These are phyloP conservation scores for Aspergillus pseudotamarii DNA, from an alignment of 2,329 filamentous ascomycete species.

Conservation along the genomic window DNA sequence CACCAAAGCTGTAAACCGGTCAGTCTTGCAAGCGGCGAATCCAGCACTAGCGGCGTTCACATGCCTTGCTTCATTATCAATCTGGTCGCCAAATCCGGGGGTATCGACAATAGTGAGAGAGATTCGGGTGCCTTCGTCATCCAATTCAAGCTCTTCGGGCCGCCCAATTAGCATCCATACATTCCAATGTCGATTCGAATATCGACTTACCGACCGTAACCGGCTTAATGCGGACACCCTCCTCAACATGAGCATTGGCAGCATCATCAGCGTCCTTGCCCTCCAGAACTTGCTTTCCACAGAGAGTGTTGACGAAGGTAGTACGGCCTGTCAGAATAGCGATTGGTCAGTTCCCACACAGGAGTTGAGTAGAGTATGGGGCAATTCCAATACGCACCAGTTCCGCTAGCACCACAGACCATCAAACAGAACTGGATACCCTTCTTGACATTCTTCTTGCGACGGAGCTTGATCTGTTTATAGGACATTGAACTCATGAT, in stretches of 20 bases:
- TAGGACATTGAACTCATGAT: conserved; percentile 17
- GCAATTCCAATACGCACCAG: conserved; percentile 65
- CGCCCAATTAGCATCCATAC: conserved; percentile 32
- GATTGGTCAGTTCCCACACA: conserved; percentile 16
- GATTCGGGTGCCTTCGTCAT: conserved; percentile 97
- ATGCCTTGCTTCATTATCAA: conserved; percentile 97
- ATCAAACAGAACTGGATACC: conserved; percentile 99
- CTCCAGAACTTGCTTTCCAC: conserved; percentile 86
- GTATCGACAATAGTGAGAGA: conserved; percentile 98
- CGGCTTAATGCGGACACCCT: conserved; percentile 97
- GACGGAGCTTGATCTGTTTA: conserved; percentile 85
- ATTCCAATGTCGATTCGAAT: conserved; percentile 6
- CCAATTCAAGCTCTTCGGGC: conserved; percentile 79
- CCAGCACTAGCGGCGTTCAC: conserved; percentile 25
- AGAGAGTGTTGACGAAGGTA: conserved; percentile 99
- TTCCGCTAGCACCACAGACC: conserved; percentile 98
- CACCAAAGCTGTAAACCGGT: conserved; percentile 71
- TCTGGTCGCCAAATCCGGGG: conserved; percentile 96
- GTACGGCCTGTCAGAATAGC: conserved; percentile 70
- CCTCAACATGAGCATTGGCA: conserved; percentile 84
- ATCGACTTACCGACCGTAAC: conserved; percentile 84
- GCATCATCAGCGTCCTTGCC: conserved; percentile 95
- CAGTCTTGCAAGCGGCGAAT: conserved; percentile 19
- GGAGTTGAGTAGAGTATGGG: conserved; percentile 5
- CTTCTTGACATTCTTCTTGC: conserved; percentile 99